Evolutionary conservation across 2,329 filamentous ascomycete genomes (phyloP).

Genomic region (Gremmenia infestans): DNA sequence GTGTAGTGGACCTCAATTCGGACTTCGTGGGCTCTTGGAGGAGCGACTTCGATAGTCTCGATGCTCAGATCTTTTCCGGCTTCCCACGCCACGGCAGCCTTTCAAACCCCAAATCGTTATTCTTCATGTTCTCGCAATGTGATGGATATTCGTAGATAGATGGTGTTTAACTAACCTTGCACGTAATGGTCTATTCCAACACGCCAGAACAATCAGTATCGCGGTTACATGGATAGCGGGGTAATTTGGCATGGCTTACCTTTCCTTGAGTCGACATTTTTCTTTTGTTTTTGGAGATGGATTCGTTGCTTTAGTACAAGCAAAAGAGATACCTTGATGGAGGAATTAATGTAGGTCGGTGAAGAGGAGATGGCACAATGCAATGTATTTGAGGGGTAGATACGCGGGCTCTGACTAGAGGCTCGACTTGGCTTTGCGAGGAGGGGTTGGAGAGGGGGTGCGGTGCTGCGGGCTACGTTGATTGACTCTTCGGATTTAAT

Average conservation of each 20-base stretch:
- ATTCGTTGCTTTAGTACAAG: background rate
- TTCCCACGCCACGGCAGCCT: conserved; percentile 96
- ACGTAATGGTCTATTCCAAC: conserved; percentile 29
- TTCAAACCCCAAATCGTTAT: conserved; percentile 8
- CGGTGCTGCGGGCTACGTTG: background rate
- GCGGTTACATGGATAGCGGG: conserved; percentile 3
- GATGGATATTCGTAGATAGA: background rate
- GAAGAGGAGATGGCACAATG: background rate
- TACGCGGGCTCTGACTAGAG: background rate
- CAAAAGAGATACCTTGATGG: background rate
- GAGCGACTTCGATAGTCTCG: conserved; percentile 87
- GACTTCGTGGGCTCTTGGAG: conserved; percentile 88
- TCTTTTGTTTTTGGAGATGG: background rate
- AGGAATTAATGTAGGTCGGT: background rate
- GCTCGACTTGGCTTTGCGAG: background rate
- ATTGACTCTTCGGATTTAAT: background rate
- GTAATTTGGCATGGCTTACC: background rate
- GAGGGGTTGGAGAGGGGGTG: background rate
- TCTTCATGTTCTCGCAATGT: conserved; percentile 1
- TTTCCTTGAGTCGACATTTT: conserved; percentile 4
- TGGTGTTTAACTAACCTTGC: conserved; percentile 26
- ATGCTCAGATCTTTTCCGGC: conserved; percentile 83
- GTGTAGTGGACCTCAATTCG: conserved; percentile 97
- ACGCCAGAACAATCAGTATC: conserved; percentile 4
- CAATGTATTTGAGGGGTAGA: background rate